Percentiles rank a stretch among this genome's conserved stretches.
These are phyloP conservation scores for Aureobasidium lini DNA, from an alignment of 2,329 filamentous ascomycete species.

Conservation along the genomic window DNA sequence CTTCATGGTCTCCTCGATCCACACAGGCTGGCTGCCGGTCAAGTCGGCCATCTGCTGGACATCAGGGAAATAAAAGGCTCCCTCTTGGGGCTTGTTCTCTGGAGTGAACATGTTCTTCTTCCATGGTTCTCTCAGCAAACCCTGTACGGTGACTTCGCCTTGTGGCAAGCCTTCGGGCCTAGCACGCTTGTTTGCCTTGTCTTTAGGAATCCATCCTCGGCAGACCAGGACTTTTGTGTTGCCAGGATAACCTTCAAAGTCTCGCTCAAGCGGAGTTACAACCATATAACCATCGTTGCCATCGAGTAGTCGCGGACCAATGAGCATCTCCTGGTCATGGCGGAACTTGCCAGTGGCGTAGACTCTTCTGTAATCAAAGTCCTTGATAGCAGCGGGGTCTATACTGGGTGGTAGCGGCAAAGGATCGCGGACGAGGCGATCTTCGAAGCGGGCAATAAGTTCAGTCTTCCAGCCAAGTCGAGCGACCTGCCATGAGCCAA, in stretches of 20 bases:
- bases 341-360: constrained; percentile 64
- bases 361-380: constrained; percentile 89
- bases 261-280: constrained; percentile 78
- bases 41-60: constrained; percentile 82
- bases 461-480: constrained; percentile 91
- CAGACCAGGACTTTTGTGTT: constrained; percentile 73
- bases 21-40: constrained; percentile 78
- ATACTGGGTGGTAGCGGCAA: constrained; percentile 77
- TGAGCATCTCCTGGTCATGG: constrained; percentile 93
- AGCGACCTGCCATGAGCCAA: constrained; percentile 94
- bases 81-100: constrained; percentile 72
- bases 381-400: constrained; percentile 70
- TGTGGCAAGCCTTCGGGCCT: constrained; percentile 57
- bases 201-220: constrained; percentile 84
- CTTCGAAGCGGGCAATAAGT: constrained; percentile 82
- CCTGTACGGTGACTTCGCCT: constrained; percentile 72
- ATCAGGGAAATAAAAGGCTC: constrained; percentile 92
- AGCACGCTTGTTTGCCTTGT: constrained; percentile 55
- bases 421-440: constrained; percentile 77
- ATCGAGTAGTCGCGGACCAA: constrained; percentile 83
- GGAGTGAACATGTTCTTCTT: constrained; percentile 99
- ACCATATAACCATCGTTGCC: constrained; percentile 88
- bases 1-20: constrained; percentile 92
- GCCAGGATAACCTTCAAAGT: constrained; percentile 24
- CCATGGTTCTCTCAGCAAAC: constrained; percentile 79